Conservation (phyloP, 495 filamentous ascomycete species). For the Penicillium tannophilum region DNA sequence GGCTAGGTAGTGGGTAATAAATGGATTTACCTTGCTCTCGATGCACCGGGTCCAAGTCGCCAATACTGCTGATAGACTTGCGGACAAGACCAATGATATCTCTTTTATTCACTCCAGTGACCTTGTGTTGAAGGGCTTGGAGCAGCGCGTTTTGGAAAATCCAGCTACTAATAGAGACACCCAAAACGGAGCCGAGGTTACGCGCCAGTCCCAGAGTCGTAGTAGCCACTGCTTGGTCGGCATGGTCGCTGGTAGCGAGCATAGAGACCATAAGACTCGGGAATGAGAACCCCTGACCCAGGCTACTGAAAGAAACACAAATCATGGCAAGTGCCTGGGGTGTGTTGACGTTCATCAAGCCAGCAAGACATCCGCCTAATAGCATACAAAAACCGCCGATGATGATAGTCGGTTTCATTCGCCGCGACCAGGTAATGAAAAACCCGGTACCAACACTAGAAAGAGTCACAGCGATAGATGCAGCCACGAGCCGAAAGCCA, state of each 20-base stretch:
- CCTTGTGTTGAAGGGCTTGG: constrained; percentile 56
- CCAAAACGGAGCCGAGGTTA: constrained; percentile 69
- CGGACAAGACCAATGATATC: constrained; percentile 54
- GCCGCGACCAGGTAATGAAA: constrained; percentile 66
- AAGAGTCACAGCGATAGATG: constrained; percentile 57
- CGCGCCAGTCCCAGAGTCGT: constrained; percentile 70
- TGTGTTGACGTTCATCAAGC: constrained; percentile 54
- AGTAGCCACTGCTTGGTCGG: constrained; percentile 76
- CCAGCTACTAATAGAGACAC: constrained; percentile 69
- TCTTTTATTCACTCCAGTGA: constrained; percentile 56
- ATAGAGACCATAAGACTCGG: constrained; percentile 68
- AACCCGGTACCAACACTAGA: constrained; percentile 67
- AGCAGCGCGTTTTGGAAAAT: constrained; percentile 73
- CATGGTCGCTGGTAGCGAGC: constrained; percentile 65
- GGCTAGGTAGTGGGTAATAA: not conserved
- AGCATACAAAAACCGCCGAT: constrained; percentile 55
- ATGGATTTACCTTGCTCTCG: constrained; percentile 49
- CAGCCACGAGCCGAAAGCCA: constrained; percentile 67
- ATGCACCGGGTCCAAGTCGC: constrained; percentile 49
- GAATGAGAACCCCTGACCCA: constrained; percentile 67
- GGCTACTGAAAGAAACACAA: constrained; percentile 59
- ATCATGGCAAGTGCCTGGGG: constrained; percentile 61
- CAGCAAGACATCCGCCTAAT: constrained; percentile 57
- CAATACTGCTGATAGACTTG: constrained; percentile 56
- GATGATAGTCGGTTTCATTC: constrained; percentile 63